Evolutionary conservation across 352 stramenopile genomes (phyloP).

Genomic region (Phytophthora chlamydospora): DNA sequence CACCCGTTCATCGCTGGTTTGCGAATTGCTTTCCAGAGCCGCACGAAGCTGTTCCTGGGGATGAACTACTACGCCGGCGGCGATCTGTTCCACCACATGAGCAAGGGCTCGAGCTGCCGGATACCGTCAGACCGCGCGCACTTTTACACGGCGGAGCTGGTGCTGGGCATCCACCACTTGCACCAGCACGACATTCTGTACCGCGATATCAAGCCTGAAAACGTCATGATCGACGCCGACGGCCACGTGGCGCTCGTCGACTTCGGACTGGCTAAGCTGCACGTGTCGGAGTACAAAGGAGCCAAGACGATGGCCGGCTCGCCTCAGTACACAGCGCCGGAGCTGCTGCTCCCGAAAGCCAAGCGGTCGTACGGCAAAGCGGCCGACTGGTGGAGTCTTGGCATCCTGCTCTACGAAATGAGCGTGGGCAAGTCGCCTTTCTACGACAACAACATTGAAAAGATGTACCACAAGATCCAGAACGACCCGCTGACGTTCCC

Average conservation of each 20-base stretch:
- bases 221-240: slow-evolving; percentile 96
- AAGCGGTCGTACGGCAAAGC: slow-evolving; percentile 90
- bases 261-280: slow-evolving; percentile 94
- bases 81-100: slow-evolving; percentile 91
- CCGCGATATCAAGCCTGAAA: slow-evolving; percentile 97
- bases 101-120: slow-evolving; percentile 84
- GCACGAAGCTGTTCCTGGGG: slow-evolving; percentile 86
- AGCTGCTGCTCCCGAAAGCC: slow-evolving; percentile 83
- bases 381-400: slow-evolving; percentile 90
- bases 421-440: slow-evolving; percentile 93
- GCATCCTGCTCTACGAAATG: slow-evolving; percentile 94
- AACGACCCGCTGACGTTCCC: slow-evolving; percentile 86
- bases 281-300: slow-evolving; percentile 90
- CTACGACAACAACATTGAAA: slow-evolving; percentile 94
- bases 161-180: slow-evolving; percentile 92
- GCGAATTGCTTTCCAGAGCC: slow-evolving; percentile 88
- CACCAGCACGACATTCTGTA: slow-evolving; percentile 96
- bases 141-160: slow-evolving; percentile 94
- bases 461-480: slow-evolving; percentile 94
- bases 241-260: slow-evolving; percentile 96
- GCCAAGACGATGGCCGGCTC: slow-evolving; percentile 91
- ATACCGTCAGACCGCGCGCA: slow-evolving; percentile 84
- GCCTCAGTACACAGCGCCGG: slow-evolving; percentile 87
- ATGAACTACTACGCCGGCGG: slow-evolving; percentile 91
- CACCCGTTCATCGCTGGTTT: slow-evolving; percentile 89